Evolutionary conservation across 1,284 basidiomycete genomes (phyloP).

Genomic region (Leccinum laetum): DNA sequence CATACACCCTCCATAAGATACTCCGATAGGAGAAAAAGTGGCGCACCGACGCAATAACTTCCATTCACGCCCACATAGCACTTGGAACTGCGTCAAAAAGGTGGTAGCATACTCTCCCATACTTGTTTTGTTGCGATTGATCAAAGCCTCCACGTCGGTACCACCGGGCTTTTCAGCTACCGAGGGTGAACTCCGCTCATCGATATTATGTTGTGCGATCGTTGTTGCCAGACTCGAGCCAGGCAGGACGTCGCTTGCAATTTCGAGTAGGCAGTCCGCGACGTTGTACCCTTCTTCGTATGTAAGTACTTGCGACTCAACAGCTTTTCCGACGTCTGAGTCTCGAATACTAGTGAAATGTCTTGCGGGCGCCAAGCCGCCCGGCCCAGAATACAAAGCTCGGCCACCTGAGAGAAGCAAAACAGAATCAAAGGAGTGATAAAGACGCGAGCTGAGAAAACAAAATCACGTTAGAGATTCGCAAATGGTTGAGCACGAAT

Average conservation of each 20-base stretch:
- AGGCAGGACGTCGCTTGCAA: conserved; percentile 67
- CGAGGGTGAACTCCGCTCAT: conserved; percentile 9
- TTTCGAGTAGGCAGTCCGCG: conserved; percentile 86
- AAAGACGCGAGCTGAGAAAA: conserved; percentile 67
- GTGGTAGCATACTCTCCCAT: conserved; percentile 57
- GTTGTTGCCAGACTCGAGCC: conserved; percentile 37
- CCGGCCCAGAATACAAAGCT: conserved; percentile 80
- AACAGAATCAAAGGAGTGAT: conserved; percentile 82
- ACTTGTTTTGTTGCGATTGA: conserved; percentile 10
- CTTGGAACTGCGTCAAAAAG: conserved; percentile 85
- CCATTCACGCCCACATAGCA: conserved; percentile 80
- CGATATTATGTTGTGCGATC: conserved; percentile 15
- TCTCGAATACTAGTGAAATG: conserved; percentile 55
- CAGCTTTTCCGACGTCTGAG: conserved; percentile 34
- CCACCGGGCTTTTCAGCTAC: conserved; percentile 16
- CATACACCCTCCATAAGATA: neutral
- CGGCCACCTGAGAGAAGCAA: conserved; percentile 77
- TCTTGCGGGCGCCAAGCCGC: conserved; percentile 62
- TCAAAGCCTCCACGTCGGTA: conserved; percentile 25
- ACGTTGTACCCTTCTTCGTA: conserved; percentile 81
- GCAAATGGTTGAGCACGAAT: neutral
- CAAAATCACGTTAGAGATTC: neutral
- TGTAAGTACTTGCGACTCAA: conserved; percentile 34
- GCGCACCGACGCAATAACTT: conserved; percentile 70
- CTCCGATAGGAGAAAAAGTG: neutral